phyloP scores from a whole-genome alignment of 1,284 basidiomycete species.

The Moniliella sp. region DNA sequence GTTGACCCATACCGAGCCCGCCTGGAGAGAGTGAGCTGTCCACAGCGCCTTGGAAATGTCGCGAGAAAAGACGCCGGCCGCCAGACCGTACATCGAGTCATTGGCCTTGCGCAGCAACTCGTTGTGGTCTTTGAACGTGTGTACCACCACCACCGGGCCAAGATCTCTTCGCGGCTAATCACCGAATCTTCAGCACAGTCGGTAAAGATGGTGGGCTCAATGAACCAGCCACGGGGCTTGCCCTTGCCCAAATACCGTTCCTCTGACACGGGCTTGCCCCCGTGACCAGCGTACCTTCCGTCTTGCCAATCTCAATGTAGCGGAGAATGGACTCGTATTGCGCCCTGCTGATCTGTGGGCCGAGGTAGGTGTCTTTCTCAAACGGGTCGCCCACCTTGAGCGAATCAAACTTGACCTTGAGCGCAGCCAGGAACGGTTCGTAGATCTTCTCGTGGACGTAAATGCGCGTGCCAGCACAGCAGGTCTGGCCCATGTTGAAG shows the following conservation, averaged over 20 bases:
- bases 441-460: conserved; percentile 51
- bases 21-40: conserved; percentile 54
- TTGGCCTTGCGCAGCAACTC: conserved; percentile 52
- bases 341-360: conserved; percentile 54
- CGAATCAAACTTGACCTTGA: conserved; percentile 12
- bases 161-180: conserved; percentile 76
- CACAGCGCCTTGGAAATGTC: conserved; percentile 54
- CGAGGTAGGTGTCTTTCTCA: conserved; percentile 48
- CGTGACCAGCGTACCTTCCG: conserved; percentile 54
- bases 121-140: conserved; percentile 35
- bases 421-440: conserved; percentile 2
- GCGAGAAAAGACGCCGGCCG: conserved; percentile 60
- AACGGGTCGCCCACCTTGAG: conserved; percentile 62
- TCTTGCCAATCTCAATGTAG: conserved; percentile 65
- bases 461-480: conserved; percentile 63
- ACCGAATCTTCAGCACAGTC: conserved; percentile 55
- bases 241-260: too few species aligned
- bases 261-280: conserved; percentile 55
- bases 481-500: conserved; percentile 43
- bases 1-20: conserved; percentile 66
- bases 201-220: conserved; percentile 33
- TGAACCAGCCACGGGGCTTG: conserved; percentile 43
- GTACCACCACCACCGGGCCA: conserved; percentile 56
- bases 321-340: conserved; percentile 78
- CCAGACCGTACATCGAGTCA: conserved; percentile 69